A percentile compares a stretch with the other conserved stretches of the same genome.
Conservation (phyloP, 2,329 filamentous ascomycete species). For the Paraphoma sp. region DNA sequence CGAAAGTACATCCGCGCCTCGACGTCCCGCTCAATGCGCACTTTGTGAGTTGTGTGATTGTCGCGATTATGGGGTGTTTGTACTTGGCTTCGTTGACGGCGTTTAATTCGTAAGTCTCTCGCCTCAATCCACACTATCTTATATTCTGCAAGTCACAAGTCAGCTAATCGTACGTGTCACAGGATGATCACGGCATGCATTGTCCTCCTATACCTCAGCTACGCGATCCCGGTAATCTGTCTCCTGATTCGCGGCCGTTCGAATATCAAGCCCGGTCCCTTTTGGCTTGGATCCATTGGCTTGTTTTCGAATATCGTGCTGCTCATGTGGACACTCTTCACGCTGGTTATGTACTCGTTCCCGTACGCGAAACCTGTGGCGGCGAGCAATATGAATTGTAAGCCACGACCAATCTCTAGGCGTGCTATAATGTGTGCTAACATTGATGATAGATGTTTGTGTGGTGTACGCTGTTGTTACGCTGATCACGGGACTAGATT, state of each 20-base stretch:
- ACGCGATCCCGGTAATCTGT: conserved; percentile 53
- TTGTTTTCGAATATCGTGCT: conserved; percentile 53
- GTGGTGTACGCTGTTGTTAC: conserved; percentile 32
- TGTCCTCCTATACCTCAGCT: conserved; percentile 48
- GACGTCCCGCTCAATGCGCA: conserved; percentile 57
- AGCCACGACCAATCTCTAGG: not conserved
- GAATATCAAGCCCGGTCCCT: conserved; percentile 53
- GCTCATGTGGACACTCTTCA: conserved; percentile 57
- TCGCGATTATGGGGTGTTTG: conserved; percentile 55
- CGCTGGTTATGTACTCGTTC: conserved; percentile 56
- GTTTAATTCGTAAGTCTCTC: conserved; percentile 46
- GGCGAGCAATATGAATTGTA: conserved; percentile 42
- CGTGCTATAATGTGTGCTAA: not conserved
- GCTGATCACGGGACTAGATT: conserved; percentile 37
- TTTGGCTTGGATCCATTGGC: conserved; percentile 56
- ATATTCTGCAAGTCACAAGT: too few species aligned
- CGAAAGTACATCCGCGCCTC: conserved; percentile 48
- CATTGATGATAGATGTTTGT: conserved; percentile 13
- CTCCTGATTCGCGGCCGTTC: conserved; percentile 55
- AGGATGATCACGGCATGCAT: conserved; percentile 54
- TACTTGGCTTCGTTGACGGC: conserved; percentile 53
- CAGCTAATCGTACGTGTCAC: not conserved
- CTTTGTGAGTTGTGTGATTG: conserved; percentile 51
- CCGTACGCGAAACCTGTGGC: conserved; percentile 40
- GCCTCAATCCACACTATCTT: too few species aligned